Evolutionary conservation across 768 basidiomycete species (phyloP), one percentile per base, ranked within the genome.

Genomic region (Russula sp.): DNA sequence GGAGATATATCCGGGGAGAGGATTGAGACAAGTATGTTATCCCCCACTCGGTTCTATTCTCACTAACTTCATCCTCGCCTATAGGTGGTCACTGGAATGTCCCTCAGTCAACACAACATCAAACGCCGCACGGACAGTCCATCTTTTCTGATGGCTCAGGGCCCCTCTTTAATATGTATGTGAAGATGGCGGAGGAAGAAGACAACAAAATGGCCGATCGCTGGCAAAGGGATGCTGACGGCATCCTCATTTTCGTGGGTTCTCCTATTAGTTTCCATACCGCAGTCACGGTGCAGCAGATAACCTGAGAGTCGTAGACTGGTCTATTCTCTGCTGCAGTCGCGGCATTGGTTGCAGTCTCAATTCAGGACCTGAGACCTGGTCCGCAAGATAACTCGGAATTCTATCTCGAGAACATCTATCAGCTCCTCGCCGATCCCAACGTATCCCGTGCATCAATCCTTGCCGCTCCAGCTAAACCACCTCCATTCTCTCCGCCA

Each of bases 161-260:
- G 13, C 31, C 39, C 0, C 45, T 69, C 22, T 68, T 52, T 34
- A 45, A 39, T 8, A 49, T 58, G 48, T 68, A 68, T 22, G 32
- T 27, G 3, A 57, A 49, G 16, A 50, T 63, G 34, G 57, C 66
- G 27, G 20, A 59, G 20, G 51, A 58, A 42, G 56, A 66, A 9
- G 66, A 68, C 57, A 53, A 52, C 16, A 47, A 20, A 49, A 22
- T 68, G 54, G 35, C 35, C 8, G 67, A 67, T 9, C 42, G 66
- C 20, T 67, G 57, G 44, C 57, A 62, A 50, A 57, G 13, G 27
- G 59, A 65, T 27, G 57, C 64, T 34, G 66, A 67, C 42, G 66
- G 61, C 6, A 62, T 59, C 47, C 57, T 68, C 3, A 45, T 68
- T 27, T 68, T 68, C 11, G 67, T 68, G 45, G 42, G 67, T 32